Evolutionary conservation across 1,284 basidiomycete genomes (phyloP), one percentile per base, ranked within the genome.

Genomic region (Mycocalia duriaeana): DNA sequence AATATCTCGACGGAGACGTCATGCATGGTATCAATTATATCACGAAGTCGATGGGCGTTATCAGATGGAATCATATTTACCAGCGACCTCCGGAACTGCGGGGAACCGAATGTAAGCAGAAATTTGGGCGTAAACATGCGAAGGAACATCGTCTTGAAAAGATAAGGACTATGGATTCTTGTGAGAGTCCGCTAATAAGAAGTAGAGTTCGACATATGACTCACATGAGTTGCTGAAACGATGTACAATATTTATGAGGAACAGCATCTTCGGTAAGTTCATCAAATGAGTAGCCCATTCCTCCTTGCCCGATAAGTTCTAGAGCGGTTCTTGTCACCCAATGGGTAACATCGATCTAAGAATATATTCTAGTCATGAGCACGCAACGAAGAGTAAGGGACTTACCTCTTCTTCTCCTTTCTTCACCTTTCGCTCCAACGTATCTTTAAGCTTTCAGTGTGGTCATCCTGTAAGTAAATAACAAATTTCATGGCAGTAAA

Each of bases 271-370:
- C 57, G 4, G 46, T 51, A 23, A 70, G 47, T 5, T 62, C 44
- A 44, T 69, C 65, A 46, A 72, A 71, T 1, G 70, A 71, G 46
- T 65, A 64, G 4, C 70, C 70, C 16, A 71, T 54, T 5, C 67
- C 68, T 44, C 64, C 65, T 53, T 66, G 65, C 6, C 68, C 69
- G 26, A 72, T 62, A n/a, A 70, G 51, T 51, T 72, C 70, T 11
- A 71, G 56, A 5, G 69, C 68, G 14, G 63, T 59, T n/a, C 67
- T 62, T 19, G 61, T 57, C 52, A 67, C 61, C 68, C 69, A 71
- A 23, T 59, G 56, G 3, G 65, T 47, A 11, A 71, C 48, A 44
- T 72, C 68, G 35, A 71, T 42, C 54, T 56, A 25, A 50, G 46
- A 20, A 59, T 46, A 36, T 43, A n/a, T n/a, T n/a, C n/a, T n/a